Evolutionary conservation across 768 basidiomycete genomes (phyloP).

Genomic region (Hygrocybe coccinea): DNA sequence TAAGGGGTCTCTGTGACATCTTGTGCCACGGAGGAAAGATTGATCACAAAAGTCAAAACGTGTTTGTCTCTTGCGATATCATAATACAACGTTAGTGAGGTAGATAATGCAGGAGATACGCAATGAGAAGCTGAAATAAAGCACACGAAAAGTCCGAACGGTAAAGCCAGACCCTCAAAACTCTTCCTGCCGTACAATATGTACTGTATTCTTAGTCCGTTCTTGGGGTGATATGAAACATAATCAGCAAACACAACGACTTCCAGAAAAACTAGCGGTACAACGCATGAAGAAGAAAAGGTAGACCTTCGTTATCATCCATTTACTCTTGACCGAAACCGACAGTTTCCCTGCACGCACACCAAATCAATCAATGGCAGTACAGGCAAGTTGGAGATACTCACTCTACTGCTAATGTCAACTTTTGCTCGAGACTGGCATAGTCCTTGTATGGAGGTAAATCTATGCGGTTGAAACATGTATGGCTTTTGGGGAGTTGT

Average conservation of each 20-base stretch:
- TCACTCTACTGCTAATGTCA: conserved; percentile 90
- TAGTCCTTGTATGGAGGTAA: conserved; percentile 98
- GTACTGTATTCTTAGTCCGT: background rate
- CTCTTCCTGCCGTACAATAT: background rate
- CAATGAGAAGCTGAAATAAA: background rate
- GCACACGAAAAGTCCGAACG: background rate
- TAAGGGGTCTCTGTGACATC: too few relatives aligned
- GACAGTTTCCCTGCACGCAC: conserved; percentile 68
- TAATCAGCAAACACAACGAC: conserved; percentile 2
- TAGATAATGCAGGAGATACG: conserved; percentile 7
- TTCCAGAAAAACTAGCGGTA: conserved; percentile 12
- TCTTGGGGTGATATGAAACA: background rate
- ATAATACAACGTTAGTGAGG: conserved; percentile 4
- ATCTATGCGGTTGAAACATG: conserved; percentile 96
- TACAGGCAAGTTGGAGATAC: conserved; percentile 31
- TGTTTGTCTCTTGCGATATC: background rate
- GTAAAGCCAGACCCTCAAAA: too few relatives aligned
- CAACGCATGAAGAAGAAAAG: conserved; percentile 12
- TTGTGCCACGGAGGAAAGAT: too few relatives aligned
- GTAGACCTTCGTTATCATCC: background rate
- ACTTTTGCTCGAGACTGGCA: conserved; percentile 87
- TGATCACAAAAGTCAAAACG: too few relatives aligned
- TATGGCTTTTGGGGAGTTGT: conserved; percentile 93
- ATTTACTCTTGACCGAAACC: conserved; percentile 89
- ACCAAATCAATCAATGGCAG: conserved; percentile 8